A percentile compares a stretch with the other conserved stretches of the same genome.
Conservation (phyloP, 2,329 filamentous ascomycete species). For the Sclerotinia spermophila region DNA sequence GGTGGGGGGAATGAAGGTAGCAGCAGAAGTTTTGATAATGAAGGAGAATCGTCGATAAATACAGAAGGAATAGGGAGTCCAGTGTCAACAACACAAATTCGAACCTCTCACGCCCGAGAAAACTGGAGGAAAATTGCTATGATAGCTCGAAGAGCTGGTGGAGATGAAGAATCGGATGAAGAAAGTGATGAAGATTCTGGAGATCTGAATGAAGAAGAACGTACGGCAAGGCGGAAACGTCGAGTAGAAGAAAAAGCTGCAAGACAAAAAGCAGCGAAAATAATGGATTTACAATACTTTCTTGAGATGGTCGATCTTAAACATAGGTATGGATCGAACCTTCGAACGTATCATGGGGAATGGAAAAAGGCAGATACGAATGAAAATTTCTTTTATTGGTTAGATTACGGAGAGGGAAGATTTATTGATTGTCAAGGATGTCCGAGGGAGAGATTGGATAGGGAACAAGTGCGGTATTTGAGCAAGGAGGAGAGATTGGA, state of each 20-base stretch:
- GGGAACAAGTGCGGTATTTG: slow-evolving; percentile 78
- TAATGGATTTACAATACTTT: slow-evolving; percentile 85
- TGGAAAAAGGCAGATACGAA: slow-evolving; percentile 76
- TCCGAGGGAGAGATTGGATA: slow-evolving; percentile 69
- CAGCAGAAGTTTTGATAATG: slow-evolving; percentile 26
- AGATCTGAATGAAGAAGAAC: slow-evolving; percentile 38
- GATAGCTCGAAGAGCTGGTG: slow-evolving; percentile 68
- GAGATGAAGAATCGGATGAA: slow-evolving; percentile 51
- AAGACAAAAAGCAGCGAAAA: slow-evolving; percentile 64
- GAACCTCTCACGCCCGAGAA: slow-evolving; percentile 46
- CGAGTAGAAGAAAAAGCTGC: slow-evolving; percentile 51
- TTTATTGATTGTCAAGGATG: slow-evolving; percentile 67
- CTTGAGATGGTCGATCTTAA: slow-evolving; percentile 79
- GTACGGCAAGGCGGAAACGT: slow-evolving; percentile 40
- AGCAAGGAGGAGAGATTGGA: slow-evolving; percentile 75
- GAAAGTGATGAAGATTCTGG: slow-evolving; percentile 25
- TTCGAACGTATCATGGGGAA: slow-evolving; percentile 75
- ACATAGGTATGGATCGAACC: slow-evolving; percentile 64
- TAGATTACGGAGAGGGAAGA: slow-evolving; percentile 76
- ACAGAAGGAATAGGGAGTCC: slow-evolving; percentile 17
- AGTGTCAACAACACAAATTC: not conserved
- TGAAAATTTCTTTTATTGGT: slow-evolving; percentile 93
- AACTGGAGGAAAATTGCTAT: slow-evolving; percentile 74
- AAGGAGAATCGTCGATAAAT: slow-evolving; percentile 25
- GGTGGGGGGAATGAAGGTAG: slow-evolving; percentile 19